Percentiles rank a stretch among this genome's conserved stretches.
phyloP scores from a whole-genome alignment of 139 green algal species.

The Eudorina sp. region DNA sequence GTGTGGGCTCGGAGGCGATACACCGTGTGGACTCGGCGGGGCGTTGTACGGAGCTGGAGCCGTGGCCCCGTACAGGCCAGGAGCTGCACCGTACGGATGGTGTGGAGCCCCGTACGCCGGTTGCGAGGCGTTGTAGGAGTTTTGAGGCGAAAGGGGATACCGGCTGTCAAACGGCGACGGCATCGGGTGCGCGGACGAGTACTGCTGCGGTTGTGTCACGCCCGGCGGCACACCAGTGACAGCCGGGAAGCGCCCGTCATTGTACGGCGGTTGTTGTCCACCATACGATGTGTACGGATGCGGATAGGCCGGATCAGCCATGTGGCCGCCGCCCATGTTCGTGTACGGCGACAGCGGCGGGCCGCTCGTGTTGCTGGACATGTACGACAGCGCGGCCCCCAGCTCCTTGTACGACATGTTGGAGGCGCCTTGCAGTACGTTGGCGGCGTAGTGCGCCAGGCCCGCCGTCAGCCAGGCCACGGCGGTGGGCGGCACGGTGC shows the following conservation, averaged over 20 bases:
- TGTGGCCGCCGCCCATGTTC: neutral
- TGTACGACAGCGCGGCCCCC: neutral
- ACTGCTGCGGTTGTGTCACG: neutral
- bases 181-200: neutral
- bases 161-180: neutral
- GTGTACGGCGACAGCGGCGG: neutral
- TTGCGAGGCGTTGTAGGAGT: neutral
- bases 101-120: neutral
- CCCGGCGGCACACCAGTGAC: neutral
- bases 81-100: neutral
- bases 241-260: neutral
- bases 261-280: neutral
- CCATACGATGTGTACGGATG: neutral
- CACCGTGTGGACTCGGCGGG: neutral
- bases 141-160: neutral
- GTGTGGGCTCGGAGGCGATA: neutral
- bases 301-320: neutral
- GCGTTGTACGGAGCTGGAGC: neutral
- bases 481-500: neutral
- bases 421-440: neutral
- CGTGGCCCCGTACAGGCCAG: no score
- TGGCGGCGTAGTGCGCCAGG: neutral
- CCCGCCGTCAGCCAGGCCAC: slow-evolving; percentile 19
- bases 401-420: slow-evolving; percentile 40
- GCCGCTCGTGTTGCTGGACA: neutral